phyloP scores from a whole-genome alignment of 305 asterid genomes.

The Fraxinus nigra region DNA sequence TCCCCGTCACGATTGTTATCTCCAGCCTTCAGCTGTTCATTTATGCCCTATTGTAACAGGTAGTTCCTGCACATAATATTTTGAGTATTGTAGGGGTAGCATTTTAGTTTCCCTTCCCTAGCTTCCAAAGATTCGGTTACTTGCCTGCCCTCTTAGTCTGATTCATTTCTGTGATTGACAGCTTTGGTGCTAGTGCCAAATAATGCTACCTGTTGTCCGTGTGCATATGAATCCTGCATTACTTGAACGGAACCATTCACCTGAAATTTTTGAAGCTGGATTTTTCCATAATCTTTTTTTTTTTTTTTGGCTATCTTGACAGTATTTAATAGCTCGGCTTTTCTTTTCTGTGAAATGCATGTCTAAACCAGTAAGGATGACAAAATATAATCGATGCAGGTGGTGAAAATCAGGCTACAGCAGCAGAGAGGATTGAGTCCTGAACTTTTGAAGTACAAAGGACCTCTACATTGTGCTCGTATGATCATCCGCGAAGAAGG shows the following conservation, averaged over 20 bases:
- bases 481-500: constrained; percentile 81
- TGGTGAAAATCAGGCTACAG: constrained; percentile 91
- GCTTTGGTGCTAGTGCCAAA: background rate
- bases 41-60: background rate
- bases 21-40: background rate
- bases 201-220: background rate
- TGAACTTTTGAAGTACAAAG: constrained; percentile 82
- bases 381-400: constrained; percentile 42
- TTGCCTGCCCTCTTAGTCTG: background rate
- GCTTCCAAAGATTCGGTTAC: background rate
- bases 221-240: background rate
- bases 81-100: background rate
- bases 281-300: background rate
- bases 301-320: background rate
- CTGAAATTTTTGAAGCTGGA: background rate
- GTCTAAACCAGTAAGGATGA: background rate
- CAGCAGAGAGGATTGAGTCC: constrained; percentile 90
- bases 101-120: background rate
- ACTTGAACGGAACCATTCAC: background rate
- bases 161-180: background rate
- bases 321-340: background rate
- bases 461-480: constrained; percentile 85
- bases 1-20: background rate
- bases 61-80: background rate
- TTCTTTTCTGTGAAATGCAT: background rate